phyloP scores from a whole-genome alignment of 495 filamentous ascomycete species.

The Xylaria longipes region DNA sequence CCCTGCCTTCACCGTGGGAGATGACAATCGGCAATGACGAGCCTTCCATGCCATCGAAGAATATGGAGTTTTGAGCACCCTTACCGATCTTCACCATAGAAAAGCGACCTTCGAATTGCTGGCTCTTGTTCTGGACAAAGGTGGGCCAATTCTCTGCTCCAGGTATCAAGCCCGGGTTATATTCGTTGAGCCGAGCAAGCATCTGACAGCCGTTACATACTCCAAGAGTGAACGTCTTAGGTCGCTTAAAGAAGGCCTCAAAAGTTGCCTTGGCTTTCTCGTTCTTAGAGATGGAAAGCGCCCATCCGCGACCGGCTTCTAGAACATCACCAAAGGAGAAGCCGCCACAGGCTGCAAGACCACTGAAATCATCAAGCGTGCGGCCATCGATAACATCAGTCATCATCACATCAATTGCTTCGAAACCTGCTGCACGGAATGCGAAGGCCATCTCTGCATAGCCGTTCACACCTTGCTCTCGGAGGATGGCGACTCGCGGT shows the following conservation, averaged over 20 bases:
- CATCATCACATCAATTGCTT: conserved; percentile 95
- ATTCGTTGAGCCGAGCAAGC: conserved; percentile 77
- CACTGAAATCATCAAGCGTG: conserved; percentile 80
- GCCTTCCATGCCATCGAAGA: conserved; percentile 90
- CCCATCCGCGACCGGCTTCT: conserved; percentile 94
- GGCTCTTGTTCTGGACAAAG: conserved; percentile 83
- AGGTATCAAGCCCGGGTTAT: conserved; percentile 66
- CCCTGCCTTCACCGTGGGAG: conserved; percentile 91
- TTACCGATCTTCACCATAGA: conserved; percentile 86
- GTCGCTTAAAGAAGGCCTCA: conserved; percentile 82
- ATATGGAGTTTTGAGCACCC: conserved; percentile 68
- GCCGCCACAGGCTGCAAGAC: conserved; percentile 92
- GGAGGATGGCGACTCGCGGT: conserved; percentile 90
- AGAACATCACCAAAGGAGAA: conserved; percentile 98
- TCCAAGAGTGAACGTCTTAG: conserved; percentile 89
- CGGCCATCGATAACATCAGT: conserved; percentile 83
- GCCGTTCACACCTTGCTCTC: conserved; percentile 95
- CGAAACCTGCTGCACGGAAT: conserved; percentile 90
- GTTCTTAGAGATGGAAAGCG: conserved; percentile 90
- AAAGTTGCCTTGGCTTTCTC: conserved; percentile 78
- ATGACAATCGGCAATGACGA: conserved; percentile 85
- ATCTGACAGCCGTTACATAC: conserved; percentile 99
- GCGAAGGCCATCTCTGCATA: conserved; percentile 96
- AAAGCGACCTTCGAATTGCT: conserved; percentile 92
- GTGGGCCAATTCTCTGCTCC: conserved; percentile 85